Evolutionary conservation across 768 basidiomycete species (phyloP), one percentile per base, ranked within the genome.

Genomic region (Amanita phalloides): DNA sequence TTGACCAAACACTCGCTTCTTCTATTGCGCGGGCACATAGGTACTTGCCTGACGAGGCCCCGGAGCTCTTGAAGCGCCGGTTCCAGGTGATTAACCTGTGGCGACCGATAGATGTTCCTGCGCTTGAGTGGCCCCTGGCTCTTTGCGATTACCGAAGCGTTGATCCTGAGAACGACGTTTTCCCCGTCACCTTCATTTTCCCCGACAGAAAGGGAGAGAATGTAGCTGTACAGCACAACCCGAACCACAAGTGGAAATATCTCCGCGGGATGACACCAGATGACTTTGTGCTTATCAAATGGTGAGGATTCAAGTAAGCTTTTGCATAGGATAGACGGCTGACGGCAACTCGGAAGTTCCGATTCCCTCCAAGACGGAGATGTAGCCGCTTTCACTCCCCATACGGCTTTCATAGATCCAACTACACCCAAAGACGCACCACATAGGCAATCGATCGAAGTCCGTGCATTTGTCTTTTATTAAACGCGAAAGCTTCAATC

Each of bases 41-140:
- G 4, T 77, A 81, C 55, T 68, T 80, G 8, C 61, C 69, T 0
- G 60, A 59, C 0, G 77, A 81, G 3, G 78, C 60, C 0, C 62
- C 68, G 2, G 64, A 63, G 13, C 68, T 79, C 3, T 17, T 79
- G 13, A 62, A 69, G 53, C 66, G 68, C 17, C 72, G 77, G 0
- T 78, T 76, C 66, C 77, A 79, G 51, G 77, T 81, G 30, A 73
- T 82, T 53, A 82, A 81, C 56, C 67, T 82, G 25, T 82, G 80
- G 80, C 66, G 80, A 2, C 78, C 80, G 4, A 79, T 81, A 45
- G 60, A 57, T 1, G 61, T 74, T 53, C 60, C 72, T 0, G 78
- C 76, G 0, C 45, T 66, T 6, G 78, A 81, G 54, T 73, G 68
- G 68, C 79, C 79, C 0, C 64, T 81, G 3, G 71, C 70, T 0